Conservation (phyloP, 306 rosid species). For the Quercus wislizeni region DNA sequence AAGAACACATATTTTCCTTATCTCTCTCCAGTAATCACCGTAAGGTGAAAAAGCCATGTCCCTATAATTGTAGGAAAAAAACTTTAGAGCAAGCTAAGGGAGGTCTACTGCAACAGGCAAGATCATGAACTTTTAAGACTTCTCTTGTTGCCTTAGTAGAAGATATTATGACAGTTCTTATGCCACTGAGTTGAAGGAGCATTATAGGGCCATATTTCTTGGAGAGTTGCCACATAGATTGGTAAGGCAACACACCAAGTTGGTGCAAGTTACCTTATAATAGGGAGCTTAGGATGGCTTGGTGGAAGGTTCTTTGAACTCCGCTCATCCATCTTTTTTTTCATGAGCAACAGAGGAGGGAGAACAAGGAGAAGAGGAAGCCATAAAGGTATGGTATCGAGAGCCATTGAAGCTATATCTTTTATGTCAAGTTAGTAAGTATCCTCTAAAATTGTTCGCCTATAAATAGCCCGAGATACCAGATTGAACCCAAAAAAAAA, state of each 20-base stretch:
- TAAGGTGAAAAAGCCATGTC: constrained; percentile 32
- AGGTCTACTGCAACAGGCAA: constrained; percentile 31
- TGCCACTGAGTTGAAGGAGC: constrained; percentile 12
- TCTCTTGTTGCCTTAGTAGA: constrained; percentile 33
- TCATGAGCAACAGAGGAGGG: not conserved
- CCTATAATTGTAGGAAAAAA: constrained; percentile 8
- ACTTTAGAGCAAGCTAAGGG: not conserved
- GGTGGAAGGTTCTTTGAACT: constrained; percentile 9
- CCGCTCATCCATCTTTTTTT: not conserved
- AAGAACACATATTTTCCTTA: constrained; percentile 28
- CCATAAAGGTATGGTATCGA: not conserved
- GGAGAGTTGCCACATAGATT: constrained; percentile 22
- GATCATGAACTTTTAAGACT: constrained; percentile 27
- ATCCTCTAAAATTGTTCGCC: not conserved
- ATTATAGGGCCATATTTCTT: constrained; percentile 29
- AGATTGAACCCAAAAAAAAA: not conserved
- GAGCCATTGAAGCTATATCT: not conserved
- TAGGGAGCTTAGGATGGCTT: constrained; percentile 38
- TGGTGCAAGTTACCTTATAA: constrained; percentile 40
- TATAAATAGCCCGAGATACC: not conserved
- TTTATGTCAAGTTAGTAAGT: too few relatives aligned
- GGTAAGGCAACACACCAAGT: constrained; percentile 28
- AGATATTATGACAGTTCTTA: constrained; percentile 17
- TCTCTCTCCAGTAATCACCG: constrained; percentile 42
- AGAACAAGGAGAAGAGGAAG: not conserved